phyloP scores from a whole-genome alignment of 148 eudicot species.

The Vaccinium macrocarpon region DNA sequence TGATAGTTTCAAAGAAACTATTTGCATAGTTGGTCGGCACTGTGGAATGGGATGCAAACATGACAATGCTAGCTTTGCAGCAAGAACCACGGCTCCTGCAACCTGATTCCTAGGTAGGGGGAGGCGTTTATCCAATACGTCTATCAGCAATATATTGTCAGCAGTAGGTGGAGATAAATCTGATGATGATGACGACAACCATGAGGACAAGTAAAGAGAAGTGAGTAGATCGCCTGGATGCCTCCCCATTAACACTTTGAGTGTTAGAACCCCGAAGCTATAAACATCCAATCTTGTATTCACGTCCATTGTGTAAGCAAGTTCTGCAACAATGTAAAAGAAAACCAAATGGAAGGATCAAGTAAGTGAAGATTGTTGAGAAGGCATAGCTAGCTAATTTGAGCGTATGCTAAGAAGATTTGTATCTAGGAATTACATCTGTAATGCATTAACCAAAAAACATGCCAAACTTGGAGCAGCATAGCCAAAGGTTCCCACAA shows the following conservation, averaged over 20 bases:
- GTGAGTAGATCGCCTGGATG: slow-evolving; percentile 26
- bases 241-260: slow-evolving; percentile 24
- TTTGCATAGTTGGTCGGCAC: neutral
- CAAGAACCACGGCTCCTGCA: neutral
- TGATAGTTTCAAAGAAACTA: neutral
- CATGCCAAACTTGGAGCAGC: too few species aligned
- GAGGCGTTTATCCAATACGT: neutral
- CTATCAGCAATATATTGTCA: neutral
- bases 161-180: neutral
- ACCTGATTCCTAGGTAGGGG: neutral
- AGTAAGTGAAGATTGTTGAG: too few species aligned
- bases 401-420: too few species aligned
- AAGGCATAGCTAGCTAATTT: too few species aligned
- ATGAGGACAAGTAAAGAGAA: neutral
- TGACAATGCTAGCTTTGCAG: neutral
- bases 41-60: neutral
- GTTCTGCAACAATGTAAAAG: too few species aligned
- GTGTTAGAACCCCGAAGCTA: slow-evolving; percentile 26
- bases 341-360: too few species aligned
- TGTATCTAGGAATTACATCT: too few species aligned
- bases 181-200: neutral
- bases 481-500: too few species aligned
- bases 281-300: slow-evolving; percentile 23
- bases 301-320: too few species aligned
- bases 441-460: too few species aligned